Conservation (phyloP, 345 rosid species). For the Linum tenue region DNA sequence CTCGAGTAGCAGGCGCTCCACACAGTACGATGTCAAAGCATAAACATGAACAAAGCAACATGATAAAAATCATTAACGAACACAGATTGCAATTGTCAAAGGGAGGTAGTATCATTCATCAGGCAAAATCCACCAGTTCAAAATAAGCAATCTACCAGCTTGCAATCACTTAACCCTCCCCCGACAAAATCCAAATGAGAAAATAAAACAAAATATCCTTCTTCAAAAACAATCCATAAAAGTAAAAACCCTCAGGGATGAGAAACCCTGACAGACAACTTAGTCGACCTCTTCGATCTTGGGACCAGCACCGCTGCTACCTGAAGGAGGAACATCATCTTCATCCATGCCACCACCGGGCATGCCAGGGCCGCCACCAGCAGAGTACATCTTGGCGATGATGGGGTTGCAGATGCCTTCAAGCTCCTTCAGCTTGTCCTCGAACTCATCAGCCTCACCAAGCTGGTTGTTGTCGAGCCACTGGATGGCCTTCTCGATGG, state of each 20-base stretch:
- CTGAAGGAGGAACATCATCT: background rate
- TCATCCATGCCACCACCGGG: conserved; percentile 1
- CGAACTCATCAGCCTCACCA: conserved; percentile 1
- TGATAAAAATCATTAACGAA: too few species aligned
- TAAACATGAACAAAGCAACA: too few species aligned
- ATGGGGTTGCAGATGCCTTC: conserved; percentile 4
- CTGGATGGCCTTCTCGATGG: conserved; percentile 1
- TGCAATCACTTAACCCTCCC: too few species aligned
- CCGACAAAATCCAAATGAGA: too few species aligned
- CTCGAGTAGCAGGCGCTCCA: too few species aligned
- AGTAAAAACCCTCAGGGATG: background rate
- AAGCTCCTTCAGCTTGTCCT: conserved; percentile 4
- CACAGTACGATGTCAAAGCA: too few species aligned
- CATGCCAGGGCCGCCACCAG: background rate
- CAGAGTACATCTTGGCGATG: conserved; percentile 3
- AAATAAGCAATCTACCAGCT: too few species aligned
- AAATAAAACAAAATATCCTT: too few species aligned
- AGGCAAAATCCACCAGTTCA: too few species aligned
- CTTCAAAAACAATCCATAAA: too few species aligned
- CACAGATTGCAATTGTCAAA: too few species aligned
- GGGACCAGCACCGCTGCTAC: conserved; percentile 8
- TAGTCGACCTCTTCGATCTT: conserved; percentile 7
- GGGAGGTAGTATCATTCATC: too few species aligned
- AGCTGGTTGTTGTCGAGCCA: conserved; percentile 2
- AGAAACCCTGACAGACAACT: background rate